phyloP scores from a whole-genome alignment of 2,329 filamentous ascomycete genomes.

The Byssothecium circinans region DNA sequence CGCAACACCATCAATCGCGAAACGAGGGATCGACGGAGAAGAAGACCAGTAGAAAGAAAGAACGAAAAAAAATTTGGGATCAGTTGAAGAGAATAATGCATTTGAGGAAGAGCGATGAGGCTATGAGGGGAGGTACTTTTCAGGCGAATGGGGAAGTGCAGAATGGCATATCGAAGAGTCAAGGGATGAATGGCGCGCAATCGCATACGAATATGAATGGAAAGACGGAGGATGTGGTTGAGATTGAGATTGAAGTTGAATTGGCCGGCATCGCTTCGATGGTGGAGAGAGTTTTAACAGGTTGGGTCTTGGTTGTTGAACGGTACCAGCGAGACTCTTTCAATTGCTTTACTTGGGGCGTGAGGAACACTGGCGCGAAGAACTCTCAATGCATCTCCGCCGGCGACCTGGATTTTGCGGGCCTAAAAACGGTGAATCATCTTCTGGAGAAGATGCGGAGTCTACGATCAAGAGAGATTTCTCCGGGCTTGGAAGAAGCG shows the following conservation, averaged over 20 bases:
- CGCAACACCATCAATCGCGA: background rate
- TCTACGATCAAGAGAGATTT: slow-evolving; percentile 14
- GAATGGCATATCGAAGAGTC: background rate
- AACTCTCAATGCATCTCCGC: slow-evolving; percentile 20
- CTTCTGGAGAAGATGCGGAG: slow-evolving; percentile 18
- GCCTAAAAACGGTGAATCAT: slow-evolving; percentile 14
- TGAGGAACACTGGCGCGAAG: slow-evolving; percentile 14
- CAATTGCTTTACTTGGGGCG: slow-evolving; percentile 33
- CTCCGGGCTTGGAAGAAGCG: slow-evolving; percentile 4
- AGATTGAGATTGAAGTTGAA: slow-evolving; percentile 17
- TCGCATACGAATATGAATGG: background rate
- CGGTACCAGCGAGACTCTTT: slow-evolving; percentile 38
- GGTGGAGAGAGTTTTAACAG: slow-evolving; percentile 30
- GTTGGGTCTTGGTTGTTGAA: slow-evolving; percentile 34
- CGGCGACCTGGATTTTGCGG: slow-evolving; percentile 19
- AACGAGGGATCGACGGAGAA: background rate
- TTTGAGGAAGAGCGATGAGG: slow-evolving; percentile 6
- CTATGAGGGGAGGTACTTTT: background rate
- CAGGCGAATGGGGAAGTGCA: background rate
- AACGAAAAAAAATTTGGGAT: background rate
- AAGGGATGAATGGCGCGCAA: background rate
- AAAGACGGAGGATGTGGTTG: slow-evolving; percentile 12
- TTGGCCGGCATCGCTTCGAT: slow-evolving; percentile 12
- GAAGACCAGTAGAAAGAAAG: background rate
- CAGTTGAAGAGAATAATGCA: slow-evolving; percentile 4